These are phyloP conservation scores for Gossypium sturtianum DNA, from an alignment of 345 rosid genomes.

Conservation along the genomic window DNA sequence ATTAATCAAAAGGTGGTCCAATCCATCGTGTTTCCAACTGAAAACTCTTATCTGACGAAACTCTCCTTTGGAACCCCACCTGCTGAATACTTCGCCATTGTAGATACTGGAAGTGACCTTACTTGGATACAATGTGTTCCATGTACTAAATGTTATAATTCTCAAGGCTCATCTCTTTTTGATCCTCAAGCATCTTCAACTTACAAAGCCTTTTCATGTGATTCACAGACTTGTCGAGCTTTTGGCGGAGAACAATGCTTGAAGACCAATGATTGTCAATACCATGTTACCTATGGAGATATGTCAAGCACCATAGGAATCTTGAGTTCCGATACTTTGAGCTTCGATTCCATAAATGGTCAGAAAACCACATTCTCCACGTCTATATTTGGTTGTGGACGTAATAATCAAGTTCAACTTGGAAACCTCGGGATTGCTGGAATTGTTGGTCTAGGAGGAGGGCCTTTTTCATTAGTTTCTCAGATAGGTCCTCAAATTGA, in stretches of 20 bases:
- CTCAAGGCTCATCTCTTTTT: neutral
- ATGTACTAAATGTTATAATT: neutral
- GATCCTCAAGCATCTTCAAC: neutral
- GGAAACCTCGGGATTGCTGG: neutral
- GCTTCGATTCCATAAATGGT: neutral
- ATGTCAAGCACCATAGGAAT: neutral
- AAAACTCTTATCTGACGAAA: conserved; percentile 21
- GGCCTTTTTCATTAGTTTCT: neutral
- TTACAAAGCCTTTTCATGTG: neutral
- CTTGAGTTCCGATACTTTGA: neutral
- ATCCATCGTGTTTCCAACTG: conserved; percentile 12
- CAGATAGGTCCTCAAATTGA: neutral
- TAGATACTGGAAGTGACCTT: conserved; percentile 13
- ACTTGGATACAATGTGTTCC: neutral
- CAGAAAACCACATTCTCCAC: neutral
- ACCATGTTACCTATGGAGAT: neutral
- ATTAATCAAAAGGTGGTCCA: conserved; percentile 2
- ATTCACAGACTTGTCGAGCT: neutral
- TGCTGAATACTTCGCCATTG: conserved; percentile 10
- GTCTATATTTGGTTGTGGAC: neutral
- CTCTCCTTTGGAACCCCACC: conserved; percentile 32
- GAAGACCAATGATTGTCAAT: neutral
- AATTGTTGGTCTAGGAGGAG: neutral
- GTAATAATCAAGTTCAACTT: neutral
- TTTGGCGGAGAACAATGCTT: neutral